Percentiles rank a stretch among this genome's conserved stretches.
Evolutionary conservation across 2,329 filamentous ascomycete species (phyloP).

Genomic region (Curvularia sp.): DNA sequence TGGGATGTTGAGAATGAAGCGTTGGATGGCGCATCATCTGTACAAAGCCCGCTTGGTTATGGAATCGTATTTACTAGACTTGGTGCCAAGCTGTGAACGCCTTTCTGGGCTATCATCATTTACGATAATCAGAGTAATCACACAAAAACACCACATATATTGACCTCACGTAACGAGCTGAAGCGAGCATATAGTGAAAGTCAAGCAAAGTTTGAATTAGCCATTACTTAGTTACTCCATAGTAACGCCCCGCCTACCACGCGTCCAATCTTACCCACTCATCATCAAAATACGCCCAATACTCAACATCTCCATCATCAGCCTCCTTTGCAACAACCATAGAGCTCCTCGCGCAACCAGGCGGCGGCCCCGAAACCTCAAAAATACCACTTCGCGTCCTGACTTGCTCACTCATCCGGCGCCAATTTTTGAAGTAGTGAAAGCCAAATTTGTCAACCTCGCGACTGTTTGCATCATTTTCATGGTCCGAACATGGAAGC

Average conservation of each 20-base stretch:
- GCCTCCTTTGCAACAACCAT: not conserved
- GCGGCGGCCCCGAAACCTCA: slow-evolving; percentile 3
- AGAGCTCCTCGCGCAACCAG: not conserved
- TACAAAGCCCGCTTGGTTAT: too few species aligned
- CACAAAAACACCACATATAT: too few species aligned
- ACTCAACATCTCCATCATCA: not conserved
- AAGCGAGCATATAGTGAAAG: not conserved
- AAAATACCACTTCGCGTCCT: slow-evolving; percentile 1
- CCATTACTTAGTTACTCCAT: not conserved
- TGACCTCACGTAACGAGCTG: too few species aligned
- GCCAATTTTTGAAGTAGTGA: slow-evolving; percentile 2
- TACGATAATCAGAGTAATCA: not conserved
- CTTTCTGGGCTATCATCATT: too few species aligned
- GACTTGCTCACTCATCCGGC: not conserved
- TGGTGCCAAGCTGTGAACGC: too few species aligned
- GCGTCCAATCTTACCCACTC: not conserved
- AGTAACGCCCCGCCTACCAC: not conserved
- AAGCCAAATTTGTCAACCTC: slow-evolving; percentile 2
- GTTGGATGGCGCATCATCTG: too few species aligned
- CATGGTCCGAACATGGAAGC: slow-evolving; percentile 14
- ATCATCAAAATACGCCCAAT: not conserved
- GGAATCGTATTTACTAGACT: too few species aligned
- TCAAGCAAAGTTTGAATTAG: not conserved
- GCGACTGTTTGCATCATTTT: not conserved
- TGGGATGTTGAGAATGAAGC: too few species aligned